Base-by-base conservation (phyloP, 805 yeast genomes). In the Zygoascus flipseniorum region DNA sequence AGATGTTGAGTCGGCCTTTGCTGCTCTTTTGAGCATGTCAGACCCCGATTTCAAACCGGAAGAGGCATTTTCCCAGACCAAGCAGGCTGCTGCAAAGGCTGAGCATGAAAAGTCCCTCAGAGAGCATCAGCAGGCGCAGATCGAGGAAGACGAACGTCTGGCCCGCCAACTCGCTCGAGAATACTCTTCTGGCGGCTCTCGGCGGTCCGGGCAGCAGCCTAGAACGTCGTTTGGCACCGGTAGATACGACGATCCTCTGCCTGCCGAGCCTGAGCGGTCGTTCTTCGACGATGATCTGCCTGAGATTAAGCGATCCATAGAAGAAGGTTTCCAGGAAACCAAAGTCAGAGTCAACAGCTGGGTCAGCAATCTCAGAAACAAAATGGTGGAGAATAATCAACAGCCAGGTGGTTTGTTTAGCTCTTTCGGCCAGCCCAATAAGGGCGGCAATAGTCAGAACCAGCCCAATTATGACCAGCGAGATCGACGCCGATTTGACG, bases 261-360 rank as follows among this genome's bases (percentile, higher is more conserved):
- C 56, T 13, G 53, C 56, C 20, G 57, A 62, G 26, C 58, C 59
- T 19, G 65, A 62, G 48, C 59, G 65, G 35, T 61, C 64, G 18
- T 69, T 68, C 52, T 59, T 69, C 42, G 71, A 69, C 51, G 72
- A 69, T 46, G 72, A 69, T 45, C 54, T 70, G 53, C 72, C 72
- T 52, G 85, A 80, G 60, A 72, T 86, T 60, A 82, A 79, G 63
- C 85, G 84, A 53, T 78, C 82, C 50, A 76, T 90, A 51, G 74
- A 79, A 44, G 83, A 83, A 63, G 89, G 92, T 19, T 75, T 89
- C 47, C 89, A 85, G 62, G 96, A 88, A 61, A 89, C 96, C 1
- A 80, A 83, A 53, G 74, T 78, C 47, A 83, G 85, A 52, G 80
- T 89, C 54, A 83, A 85, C 56, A 78, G 82, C 14, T 89, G 96